Percentiles rank a stretch among this genome's conserved stretches.
phyloP scores from a whole-genome alignment of 2,329 filamentous ascomycete genomes.

The Colletotrichum sp. region DNA sequence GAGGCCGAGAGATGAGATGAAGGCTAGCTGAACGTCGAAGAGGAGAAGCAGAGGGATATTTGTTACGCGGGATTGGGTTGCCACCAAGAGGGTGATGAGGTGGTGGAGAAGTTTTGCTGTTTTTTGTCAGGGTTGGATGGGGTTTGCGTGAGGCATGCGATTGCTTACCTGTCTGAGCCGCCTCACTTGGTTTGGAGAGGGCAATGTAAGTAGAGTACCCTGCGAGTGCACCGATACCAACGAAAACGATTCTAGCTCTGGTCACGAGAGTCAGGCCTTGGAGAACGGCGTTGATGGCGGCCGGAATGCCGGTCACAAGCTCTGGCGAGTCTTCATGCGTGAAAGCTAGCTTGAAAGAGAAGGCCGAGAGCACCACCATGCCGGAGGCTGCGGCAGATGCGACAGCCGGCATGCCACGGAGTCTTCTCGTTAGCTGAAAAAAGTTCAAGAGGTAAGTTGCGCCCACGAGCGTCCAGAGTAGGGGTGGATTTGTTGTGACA shows the following conservation, averaged over 20 bases:
- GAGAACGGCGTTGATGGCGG: conserved; percentile 43
- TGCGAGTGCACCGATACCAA: conserved; percentile 45
- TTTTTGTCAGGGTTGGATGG: conserved; percentile 7
- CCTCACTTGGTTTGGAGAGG: conserved; percentile 22
- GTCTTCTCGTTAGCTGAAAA: conserved; percentile 45
- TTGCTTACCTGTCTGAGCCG: conserved; percentile 13
- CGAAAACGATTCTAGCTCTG: conserved; percentile 56
- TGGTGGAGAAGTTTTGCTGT: conserved; percentile 63
- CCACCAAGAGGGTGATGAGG: conserved; percentile 76
- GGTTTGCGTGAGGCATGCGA: background rate
- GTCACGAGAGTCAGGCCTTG: conserved; percentile 50
- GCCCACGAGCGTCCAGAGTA: conserved; percentile 78
- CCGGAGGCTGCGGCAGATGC: conserved; percentile 45
- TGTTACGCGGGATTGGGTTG: conserved; percentile 84
- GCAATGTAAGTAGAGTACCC: conserved; percentile 45
- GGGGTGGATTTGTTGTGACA: conserved; percentile 64
- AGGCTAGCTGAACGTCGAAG: conserved; percentile 65
- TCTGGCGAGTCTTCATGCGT: conserved; percentile 89
- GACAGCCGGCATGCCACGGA: conserved; percentile 46
- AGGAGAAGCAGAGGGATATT: conserved; percentile 88
- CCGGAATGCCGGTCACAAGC: conserved; percentile 61
- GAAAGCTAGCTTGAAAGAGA: conserved; percentile 90
- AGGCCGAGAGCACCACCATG: conserved; percentile 57
- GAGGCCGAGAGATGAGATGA: conserved; percentile 53
- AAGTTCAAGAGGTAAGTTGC: conserved; percentile 70